These are phyloP conservation scores for Skeletonema costatum DNA, from an alignment of 108 stramenopile genomes.

Conservation along the genomic window DNA sequence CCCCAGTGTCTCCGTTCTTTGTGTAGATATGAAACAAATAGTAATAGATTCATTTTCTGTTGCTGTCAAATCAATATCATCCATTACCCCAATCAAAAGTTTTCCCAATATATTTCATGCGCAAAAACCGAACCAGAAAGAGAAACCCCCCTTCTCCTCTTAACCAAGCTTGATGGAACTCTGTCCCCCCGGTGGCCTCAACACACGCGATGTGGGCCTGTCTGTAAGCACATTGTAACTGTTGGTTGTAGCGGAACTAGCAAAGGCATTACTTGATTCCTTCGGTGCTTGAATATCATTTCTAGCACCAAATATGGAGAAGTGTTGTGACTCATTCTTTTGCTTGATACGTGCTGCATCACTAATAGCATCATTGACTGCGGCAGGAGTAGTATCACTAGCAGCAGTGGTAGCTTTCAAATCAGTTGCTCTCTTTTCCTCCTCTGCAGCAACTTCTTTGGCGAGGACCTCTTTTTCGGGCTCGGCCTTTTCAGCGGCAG, in stretches of 20 bases:
- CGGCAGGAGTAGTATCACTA: no score
- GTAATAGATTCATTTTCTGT: background rate
- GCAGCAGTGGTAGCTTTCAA: no score
- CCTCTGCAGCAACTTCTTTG: background rate
- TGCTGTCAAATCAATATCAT: background rate
- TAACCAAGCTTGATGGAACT: conserved; percentile 40
- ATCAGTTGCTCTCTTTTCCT: conserved; percentile 13
- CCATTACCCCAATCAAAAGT: background rate
- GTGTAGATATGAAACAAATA: background rate
- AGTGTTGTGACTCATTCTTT: conserved; percentile 12
- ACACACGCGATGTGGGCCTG: conserved; percentile 67
- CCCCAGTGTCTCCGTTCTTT: background rate
- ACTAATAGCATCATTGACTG: background rate
- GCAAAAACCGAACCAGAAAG: background rate
- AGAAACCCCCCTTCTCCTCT: background rate
- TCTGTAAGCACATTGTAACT: conserved; percentile 75
- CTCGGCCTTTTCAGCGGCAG: background rate
- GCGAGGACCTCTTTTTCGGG: background rate
- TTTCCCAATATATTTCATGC: background rate
- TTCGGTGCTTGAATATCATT: no score
- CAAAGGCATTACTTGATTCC: conserved; percentile 65
- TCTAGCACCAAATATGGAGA: background rate
- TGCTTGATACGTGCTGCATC: conserved; percentile 23
- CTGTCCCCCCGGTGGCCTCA: conserved; percentile 66
- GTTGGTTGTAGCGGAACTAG: conserved; percentile 61